Percentiles rank a stretch among this genome's conserved stretches.
These are phyloP conservation scores for Asterionellopsis glacialis DNA, from an alignment of 108 stramenopile genomes.

Conservation along the genomic window DNA sequence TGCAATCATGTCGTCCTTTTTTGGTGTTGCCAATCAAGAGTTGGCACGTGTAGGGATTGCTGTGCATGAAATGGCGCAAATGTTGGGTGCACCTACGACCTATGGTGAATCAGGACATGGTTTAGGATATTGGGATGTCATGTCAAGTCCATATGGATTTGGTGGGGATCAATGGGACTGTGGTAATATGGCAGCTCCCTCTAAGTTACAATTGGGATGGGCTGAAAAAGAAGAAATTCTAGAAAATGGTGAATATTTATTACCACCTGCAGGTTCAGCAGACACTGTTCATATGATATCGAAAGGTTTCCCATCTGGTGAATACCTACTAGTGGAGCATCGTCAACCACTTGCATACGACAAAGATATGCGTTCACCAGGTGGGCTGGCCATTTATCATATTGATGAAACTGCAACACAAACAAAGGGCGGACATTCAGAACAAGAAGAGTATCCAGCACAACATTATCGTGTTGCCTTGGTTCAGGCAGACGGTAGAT, in stretches of 20 bases:
- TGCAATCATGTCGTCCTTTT: conserved; percentile 21
- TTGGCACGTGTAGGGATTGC: conserved; percentile 19
- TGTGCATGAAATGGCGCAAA: conserved; percentile 30
- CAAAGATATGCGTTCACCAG: conserved; percentile 24
- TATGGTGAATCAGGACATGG: conserved; percentile 18
- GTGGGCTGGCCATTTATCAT: conserved; percentile 66
- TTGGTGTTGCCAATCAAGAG: conserved; percentile 3
- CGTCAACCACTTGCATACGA: conserved; percentile 57
- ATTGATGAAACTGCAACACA: conserved; percentile 34
- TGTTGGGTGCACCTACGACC: conserved; percentile 20
- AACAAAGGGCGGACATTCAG: conserved; percentile 32
- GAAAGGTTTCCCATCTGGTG: conserved; percentile 30
- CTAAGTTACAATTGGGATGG: conserved; percentile 48
- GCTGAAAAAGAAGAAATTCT: conserved; percentile 32
- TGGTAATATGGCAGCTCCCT: conserved; percentile 39
- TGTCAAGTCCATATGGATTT: conserved; percentile 21
- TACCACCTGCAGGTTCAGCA: conserved; percentile 24
- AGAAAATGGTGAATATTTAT: conserved; percentile 34
- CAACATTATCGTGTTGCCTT: conserved; percentile 58
- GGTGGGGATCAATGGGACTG: conserved; percentile 15
- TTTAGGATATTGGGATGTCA: conserved; percentile 27
- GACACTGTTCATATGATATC: conserved; percentile 29
- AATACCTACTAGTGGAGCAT: conserved; percentile 75
- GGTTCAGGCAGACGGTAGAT: conserved; percentile 51
- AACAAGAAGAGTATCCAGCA: conserved; percentile 48